Evolutionary conservation across 2,329 filamentous ascomycete species (phyloP).

Genomic region (Curvularia sp.): DNA sequence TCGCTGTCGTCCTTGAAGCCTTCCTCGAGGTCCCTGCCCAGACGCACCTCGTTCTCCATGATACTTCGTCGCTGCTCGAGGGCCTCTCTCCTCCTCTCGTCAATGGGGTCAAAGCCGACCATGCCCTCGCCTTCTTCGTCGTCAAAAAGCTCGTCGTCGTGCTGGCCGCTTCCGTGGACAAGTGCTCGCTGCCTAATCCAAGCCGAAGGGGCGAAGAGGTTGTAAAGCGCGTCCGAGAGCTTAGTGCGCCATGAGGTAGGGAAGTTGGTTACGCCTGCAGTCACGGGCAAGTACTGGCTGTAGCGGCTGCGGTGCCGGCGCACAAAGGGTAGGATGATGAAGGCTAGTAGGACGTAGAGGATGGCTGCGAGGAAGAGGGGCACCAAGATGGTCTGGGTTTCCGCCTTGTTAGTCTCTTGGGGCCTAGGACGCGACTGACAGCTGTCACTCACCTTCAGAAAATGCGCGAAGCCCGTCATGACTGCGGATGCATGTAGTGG

Average conservation of each 20-base stretch:
- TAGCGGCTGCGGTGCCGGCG: conserved; percentile 56
- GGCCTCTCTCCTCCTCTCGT: conserved; percentile 48
- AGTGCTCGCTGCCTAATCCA: conserved; percentile 35
- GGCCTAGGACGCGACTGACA: neutral
- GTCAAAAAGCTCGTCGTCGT: conserved; percentile 53
- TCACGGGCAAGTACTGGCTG: conserved; percentile 55
- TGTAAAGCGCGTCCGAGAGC: conserved; percentile 46
- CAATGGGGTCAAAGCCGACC: conserved; percentile 54
- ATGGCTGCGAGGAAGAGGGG: conserved; percentile 54
- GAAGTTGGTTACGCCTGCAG: conserved; percentile 29
- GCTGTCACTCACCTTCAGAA: conserved; percentile 44
- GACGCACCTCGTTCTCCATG: conserved; percentile 62
- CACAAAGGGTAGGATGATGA: conserved; percentile 54
- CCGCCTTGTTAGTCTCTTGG: neutral
- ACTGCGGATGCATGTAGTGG: conserved; percentile 19
- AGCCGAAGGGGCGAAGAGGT: conserved; percentile 45
- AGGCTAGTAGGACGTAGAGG: conserved; percentile 54
- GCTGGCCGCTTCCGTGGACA: conserved; percentile 44
- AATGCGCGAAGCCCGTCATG: conserved; percentile 47
- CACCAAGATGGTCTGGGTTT: conserved; percentile 50
- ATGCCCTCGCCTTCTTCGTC: conserved; percentile 58
- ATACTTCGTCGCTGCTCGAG: conserved; percentile 51
- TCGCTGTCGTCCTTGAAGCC: conserved; percentile 78
- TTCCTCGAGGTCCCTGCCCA: conserved; percentile 81
- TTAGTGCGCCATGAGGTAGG: conserved; percentile 42